Evolutionary conservation across 495 filamentous ascomycete genomes (phyloP), one percentile per base, ranked within the genome.

Genomic region (Cenococcum geophilum): DNA sequence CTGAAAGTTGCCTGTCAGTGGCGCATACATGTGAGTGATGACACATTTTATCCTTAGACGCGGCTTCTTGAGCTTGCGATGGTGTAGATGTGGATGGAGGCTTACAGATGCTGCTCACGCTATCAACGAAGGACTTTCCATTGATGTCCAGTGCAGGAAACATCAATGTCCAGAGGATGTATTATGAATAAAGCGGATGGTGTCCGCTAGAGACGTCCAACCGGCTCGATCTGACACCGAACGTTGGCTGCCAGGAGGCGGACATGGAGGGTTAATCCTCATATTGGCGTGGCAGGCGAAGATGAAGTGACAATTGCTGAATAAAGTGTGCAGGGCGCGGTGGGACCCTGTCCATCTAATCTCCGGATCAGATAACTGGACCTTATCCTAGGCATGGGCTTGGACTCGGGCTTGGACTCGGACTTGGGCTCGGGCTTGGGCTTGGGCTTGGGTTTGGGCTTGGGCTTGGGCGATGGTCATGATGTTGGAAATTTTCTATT

Each of bases 211-310:
- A 27, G n/a, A 18, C 32, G 23, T 21, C 25, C 23, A 43, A 56
- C 66, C 59, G 50, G 58, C 32, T 45, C 59, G 50, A 48, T 62
- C 51, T 37, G 55, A 56, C 18, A 37, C 36, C 59, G 57, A 65
- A 27, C 47, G 52, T 42, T 32, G 48, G 48, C 20, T 59, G n/a
- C 49, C 32, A 18, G 47, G 50, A 37, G 22, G 21, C 23, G n/a
- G 34, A 11, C 34, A 36, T 37, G 34, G 36, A 37, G 36, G 53
- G 9, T 21, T 37, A 25, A 32, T 27, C 14, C 11, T 27, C 49
- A 52, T 52, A 27, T 32, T 52, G 20, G 23, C 23, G 21, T 52
- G 18, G 22, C 49, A 52, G 49, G 49, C 21, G 49, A 52, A 20
- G 25, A 52, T 32, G 49, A 32, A 52, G 3, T 32, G 49, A 52